Evolutionary conservation across 2,329 filamentous ascomycete genomes (phyloP).

Genomic region (Ophiosphaerella narmari): DNA sequence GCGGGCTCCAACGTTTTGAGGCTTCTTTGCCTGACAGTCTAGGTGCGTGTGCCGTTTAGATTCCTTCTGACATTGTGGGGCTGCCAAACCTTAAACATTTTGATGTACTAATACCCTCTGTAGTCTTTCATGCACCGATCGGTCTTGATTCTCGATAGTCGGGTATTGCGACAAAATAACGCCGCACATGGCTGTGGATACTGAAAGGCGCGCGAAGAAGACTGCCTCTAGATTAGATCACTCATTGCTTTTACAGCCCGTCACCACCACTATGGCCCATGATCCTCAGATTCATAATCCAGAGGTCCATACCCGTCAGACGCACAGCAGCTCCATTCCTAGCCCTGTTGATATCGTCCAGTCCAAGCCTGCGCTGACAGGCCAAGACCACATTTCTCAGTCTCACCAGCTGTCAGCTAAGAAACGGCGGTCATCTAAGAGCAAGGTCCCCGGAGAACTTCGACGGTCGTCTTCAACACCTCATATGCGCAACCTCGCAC

Average conservation of each 20-base stretch:
- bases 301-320: slow-evolving; percentile 30
- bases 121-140: slow-evolving; percentile 36
- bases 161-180: slow-evolving; percentile 33
- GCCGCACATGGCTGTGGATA: slow-evolving; percentile 47
- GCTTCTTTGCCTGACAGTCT: slow-evolving; percentile 29
- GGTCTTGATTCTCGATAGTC: slow-evolving; percentile 27
- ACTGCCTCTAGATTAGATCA: slow-evolving; percentile 39
- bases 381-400: slow-evolving; percentile 21
- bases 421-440: slow-evolving; percentile 47
- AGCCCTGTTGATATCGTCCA: slow-evolving; percentile 28
- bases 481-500: slow-evolving; percentile 51
- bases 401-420: slow-evolving; percentile 35
- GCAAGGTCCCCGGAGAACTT: slow-evolving; percentile 46
- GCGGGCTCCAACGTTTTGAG: slow-evolving; percentile 44
- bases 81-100: slow-evolving; percentile 30
- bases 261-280: slow-evolving; percentile 43
- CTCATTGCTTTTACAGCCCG: slow-evolving; percentile 37
- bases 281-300: slow-evolving; percentile 34
- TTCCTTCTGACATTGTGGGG: slow-evolving; percentile 25
- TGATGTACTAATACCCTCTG: slow-evolving; percentile 33
- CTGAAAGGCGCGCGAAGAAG: slow-evolving; percentile 43
- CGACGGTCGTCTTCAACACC: slow-evolving; percentile 54
- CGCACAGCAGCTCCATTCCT: slow-evolving; percentile 26
- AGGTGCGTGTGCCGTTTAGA: slow-evolving; percentile 36
- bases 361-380: slow-evolving; percentile 22